phyloP scores from a whole-genome alignment of 2,329 filamentous ascomycete genomes.

The Aspergillus phoenicis region DNA sequence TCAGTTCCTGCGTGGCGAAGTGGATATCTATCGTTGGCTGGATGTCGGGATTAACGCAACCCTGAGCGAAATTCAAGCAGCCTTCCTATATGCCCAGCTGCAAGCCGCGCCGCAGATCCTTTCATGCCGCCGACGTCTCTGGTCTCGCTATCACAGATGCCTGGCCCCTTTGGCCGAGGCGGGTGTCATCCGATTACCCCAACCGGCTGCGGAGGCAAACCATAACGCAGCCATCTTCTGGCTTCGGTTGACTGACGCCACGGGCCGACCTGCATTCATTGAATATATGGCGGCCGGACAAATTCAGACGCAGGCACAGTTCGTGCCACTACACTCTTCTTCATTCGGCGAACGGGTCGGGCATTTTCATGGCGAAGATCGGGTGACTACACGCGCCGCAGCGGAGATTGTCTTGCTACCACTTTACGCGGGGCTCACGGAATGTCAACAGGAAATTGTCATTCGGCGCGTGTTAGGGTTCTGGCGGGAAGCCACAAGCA shows the following conservation, averaged over 20 bases:
- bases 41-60: conserved; percentile 12
- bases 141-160: conserved; percentile 7
- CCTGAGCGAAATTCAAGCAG: conserved; percentile 17
- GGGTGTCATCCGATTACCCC: background rate
- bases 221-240: conserved; percentile 14
- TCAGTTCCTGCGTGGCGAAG: conserved; percentile 15
- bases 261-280: background rate
- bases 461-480: background rate
- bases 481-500: background rate
- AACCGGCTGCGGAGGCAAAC: background rate
- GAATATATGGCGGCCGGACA: background rate
- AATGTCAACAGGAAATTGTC: background rate
- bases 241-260: background rate
- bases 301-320: conserved; percentile 7
- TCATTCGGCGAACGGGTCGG: background rate
- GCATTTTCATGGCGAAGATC: conserved; percentile 5
- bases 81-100: conserved; percentile 18
- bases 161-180: conserved; percentile 3
- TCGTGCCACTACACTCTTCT: conserved; percentile 11
- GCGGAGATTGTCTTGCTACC: conserved; percentile 6
- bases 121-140: conserved; percentile 7
- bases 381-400: background rate
- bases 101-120: conserved; percentile 13
- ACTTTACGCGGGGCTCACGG: background rate
- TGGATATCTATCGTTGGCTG: conserved; percentile 17